A percentile compares a stretch with the other conserved stretches of the same genome.
Evolutionary conservation across 495 filamentous ascomycete genomes (phyloP).

Genomic region (Staphylotrichum longicolle): DNA sequence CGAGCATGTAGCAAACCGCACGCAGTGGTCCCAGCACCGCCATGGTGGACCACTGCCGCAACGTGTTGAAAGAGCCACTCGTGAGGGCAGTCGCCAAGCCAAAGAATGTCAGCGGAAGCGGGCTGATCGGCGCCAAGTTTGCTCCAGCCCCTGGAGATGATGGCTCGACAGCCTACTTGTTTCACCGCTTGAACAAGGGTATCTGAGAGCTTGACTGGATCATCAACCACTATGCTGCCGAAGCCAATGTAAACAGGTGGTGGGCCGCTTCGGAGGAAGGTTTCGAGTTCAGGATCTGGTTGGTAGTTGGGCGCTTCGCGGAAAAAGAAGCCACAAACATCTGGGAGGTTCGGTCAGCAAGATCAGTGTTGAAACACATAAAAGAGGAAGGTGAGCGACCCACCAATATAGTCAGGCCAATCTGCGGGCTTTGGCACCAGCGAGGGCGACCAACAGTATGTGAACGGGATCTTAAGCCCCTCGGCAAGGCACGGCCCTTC

Average conservation of each 20-base stretch:
- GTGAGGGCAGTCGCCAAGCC: constrained; percentile 73
- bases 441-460: constrained; percentile 63
- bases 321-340: constrained; percentile 61
- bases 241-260: constrained; percentile 78
- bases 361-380: neutral
- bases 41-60: constrained; percentile 73
- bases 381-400: neutral
- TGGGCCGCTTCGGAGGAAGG: constrained; percentile 56
- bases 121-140: constrained; percentile 58
- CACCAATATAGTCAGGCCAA: constrained; percentile 59
- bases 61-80: constrained; percentile 78
- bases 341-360: neutral
- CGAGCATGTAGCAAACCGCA: constrained; percentile 63
- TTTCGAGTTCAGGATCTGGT: constrained; percentile 50
- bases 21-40: constrained; percentile 77
- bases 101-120: constrained; percentile 58
- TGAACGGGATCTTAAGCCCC: constrained; percentile 58
- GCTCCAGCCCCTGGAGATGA: constrained; percentile 77
- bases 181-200: constrained; percentile 66
- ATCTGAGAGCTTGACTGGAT: constrained; percentile 46
- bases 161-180: constrained; percentile 61
- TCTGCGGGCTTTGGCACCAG: constrained; percentile 63
- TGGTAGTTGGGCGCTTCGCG: constrained; percentile 58
- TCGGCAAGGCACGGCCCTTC: constrained; percentile 62
- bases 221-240: constrained; percentile 74